These are phyloP conservation scores for Diaporthe humulicola DNA, from an alignment of 2,329 filamentous ascomycete species.

Conservation along the genomic window DNA sequence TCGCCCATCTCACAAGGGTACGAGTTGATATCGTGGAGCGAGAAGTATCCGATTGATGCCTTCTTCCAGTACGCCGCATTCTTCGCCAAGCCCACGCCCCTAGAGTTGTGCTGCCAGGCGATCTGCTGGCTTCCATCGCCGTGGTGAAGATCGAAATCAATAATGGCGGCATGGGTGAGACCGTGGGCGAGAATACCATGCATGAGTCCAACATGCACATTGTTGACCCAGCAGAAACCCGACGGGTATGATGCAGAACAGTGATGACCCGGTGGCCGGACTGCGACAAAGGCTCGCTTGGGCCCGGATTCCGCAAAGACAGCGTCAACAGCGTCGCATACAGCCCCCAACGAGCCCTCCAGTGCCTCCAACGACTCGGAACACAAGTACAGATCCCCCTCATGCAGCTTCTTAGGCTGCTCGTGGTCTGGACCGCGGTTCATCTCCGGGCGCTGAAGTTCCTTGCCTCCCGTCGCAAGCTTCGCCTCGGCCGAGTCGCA, in stretches of 20 bases:
- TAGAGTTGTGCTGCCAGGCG: conserved; percentile 88
- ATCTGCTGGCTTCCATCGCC: conserved; percentile 97
- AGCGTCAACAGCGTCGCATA: conserved; percentile 91
- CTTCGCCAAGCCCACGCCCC: conserved; percentile 73
- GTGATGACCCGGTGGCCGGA: conserved; percentile 94
- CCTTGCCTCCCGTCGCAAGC: conserved; percentile 81
- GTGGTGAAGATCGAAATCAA: conserved; percentile 93
- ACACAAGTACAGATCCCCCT: conserved; percentile 93
- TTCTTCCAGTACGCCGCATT: conserved; percentile 84
- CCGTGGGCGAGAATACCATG: conserved; percentile 87
- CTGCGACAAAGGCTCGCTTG: conserved; percentile 88
- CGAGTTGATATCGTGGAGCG: conserved; percentile 97
- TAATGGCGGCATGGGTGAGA: conserved; percentile 92
- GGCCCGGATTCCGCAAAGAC: conserved; percentile 77
- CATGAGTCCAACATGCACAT: conserved; percentile 96
- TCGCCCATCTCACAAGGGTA: conserved; percentile 98
- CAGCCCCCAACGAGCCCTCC: conserved; percentile 90
- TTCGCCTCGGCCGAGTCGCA: conserved; percentile 85
- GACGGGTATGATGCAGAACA: conserved; percentile 91
- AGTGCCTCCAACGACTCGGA: conserved; percentile 88
- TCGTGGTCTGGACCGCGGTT: conserved; percentile 61
- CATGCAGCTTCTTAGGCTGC: conserved; percentile 75
- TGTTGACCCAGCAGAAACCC: conserved; percentile 99
- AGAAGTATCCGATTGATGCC: conserved; percentile 94
- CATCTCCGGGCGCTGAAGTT: conserved; percentile 79